Base-by-base conservation (phyloP, 2,329 filamentous ascomycete genomes). In the Talaromyces sp. region DNA sequence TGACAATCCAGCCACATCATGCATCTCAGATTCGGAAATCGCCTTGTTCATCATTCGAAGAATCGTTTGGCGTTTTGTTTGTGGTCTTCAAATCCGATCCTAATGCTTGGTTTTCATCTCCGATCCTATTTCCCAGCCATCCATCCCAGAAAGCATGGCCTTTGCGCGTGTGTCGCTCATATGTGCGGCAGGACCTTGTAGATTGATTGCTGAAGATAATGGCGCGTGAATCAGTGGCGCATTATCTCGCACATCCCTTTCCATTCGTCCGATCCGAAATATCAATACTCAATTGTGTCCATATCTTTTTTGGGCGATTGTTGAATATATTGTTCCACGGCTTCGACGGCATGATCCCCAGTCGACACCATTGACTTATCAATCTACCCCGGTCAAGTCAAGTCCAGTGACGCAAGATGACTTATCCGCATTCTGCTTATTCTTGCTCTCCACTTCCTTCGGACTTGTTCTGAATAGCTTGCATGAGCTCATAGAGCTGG, bases 401-500 rank as follows among this genome's bases (percentile, higher is more conserved):
- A n/a, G 33, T 35, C 33, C 6, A 37, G 52, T 22, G 4, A 37
- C 14, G 31, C 52, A 22, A n/a, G n/a, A 19, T n/a, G 13, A 37
- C 2, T 6, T 37, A 14, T 37, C 8, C 8, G 14, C 11, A 3
- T 4, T 11, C 33, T 31, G 33, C 4, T 59, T 62, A 65, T 48
- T 65, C 50, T 19, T 62, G 31, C 35, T 65, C 64, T 52, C 59
- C 65, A 9, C 50, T 52, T 45, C 61, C 62, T 19, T 66, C 65
- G 31, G 43, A 43, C 31, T 66, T 64, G 19, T 64, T 64, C 35
- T 64, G 63, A 14, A 66, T 96, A 2, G 91, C 87, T 76, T 90
- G 86, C 92, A 97, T 96, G 64, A 99, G 82, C 75, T 98, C 94
- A 74, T 97, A 97, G 70, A 99, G 81, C 77, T 99, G 95, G 1